A percentile compares a stretch with the other conserved stretches of the same genome.
phyloP scores from a whole-genome alignment of 495 filamentous ascomycete genomes.

The Extremus antarcticus region DNA sequence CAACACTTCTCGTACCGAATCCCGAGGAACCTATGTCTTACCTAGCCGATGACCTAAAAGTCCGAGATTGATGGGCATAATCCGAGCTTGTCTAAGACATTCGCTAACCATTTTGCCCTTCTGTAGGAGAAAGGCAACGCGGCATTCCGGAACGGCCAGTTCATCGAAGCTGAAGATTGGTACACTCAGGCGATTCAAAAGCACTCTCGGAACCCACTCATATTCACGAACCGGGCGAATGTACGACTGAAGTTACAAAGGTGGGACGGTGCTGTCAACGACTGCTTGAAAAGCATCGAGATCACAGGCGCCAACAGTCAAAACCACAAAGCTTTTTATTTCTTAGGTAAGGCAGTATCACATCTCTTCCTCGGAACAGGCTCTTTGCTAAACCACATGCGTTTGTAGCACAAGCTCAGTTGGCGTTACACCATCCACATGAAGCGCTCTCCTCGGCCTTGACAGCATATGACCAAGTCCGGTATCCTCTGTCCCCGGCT shows the following conservation, averaged over 20 bases:
- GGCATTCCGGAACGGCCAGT: slow-evolving; percentile 48
- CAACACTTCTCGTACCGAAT: no score
- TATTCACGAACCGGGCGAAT: slow-evolving; percentile 85
- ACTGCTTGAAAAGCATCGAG: slow-evolving; percentile 63
- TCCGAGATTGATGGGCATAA: no score
- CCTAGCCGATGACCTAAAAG: background rate
- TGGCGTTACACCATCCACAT: slow-evolving; percentile 59
- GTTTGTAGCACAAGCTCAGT: slow-evolving; percentile 57
- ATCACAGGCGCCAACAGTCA: slow-evolving; percentile 39
- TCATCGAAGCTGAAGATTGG: slow-evolving; percentile 56
- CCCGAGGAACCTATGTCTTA: background rate
- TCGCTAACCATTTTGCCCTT: no score
- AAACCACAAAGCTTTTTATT: slow-evolving; percentile 73
- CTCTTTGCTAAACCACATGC: background rate
- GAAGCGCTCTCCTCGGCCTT: slow-evolving; percentile 64
- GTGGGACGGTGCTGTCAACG: slow-evolving; percentile 67
- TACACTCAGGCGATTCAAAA: slow-evolving; percentile 73
- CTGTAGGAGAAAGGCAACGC: slow-evolving; percentile 32
- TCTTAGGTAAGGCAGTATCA: slow-evolving; percentile 38
- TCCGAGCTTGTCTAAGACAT: no score
- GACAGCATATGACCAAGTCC: slow-evolving; percentile 62
- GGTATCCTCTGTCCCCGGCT: slow-evolving; percentile 32
- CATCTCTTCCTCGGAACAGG: no score
- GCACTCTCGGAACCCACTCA: slow-evolving; percentile 48
- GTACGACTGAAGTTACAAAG: slow-evolving; percentile 60